phyloP scores from a whole-genome alignment of 1,139 yeast genomes.

The Yamadazyma triangularis region DNA sequence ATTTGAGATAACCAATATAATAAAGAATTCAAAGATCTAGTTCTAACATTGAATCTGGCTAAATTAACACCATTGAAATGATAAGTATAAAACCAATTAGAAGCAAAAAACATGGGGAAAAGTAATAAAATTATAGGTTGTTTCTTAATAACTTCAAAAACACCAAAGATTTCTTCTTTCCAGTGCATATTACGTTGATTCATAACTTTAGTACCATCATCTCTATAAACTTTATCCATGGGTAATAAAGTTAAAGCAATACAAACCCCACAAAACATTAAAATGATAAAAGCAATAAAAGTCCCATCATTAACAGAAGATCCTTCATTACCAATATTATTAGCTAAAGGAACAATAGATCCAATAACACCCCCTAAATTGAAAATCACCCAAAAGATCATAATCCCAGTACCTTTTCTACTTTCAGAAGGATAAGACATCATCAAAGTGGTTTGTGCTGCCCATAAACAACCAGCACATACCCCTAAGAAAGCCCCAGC shows the following conservation, averaged over 20 bases:
- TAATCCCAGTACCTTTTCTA: conserved; percentile 50
- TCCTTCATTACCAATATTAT: conserved; percentile 35
- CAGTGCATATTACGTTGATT: conserved; percentile 43
- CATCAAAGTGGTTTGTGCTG: conserved; percentile 57
- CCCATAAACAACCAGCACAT: conserved; percentile 57
- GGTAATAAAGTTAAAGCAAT: conserved; percentile 44
- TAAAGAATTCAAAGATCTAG: conserved; percentile 56
- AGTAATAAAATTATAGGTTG: conserved; percentile 47
- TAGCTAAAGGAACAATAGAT: conserved; percentile 51
- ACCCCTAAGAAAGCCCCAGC: conserved; percentile 58
- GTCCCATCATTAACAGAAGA: conserved; percentile 49
- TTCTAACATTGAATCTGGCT: conserved; percentile 52
- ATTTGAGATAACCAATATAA: conserved; percentile 61
- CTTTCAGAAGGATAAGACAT: conserved; percentile 57
- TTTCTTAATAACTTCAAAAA: conserved; percentile 32
- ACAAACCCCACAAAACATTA: conserved; percentile 47
- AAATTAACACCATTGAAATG: conserved; percentile 58
- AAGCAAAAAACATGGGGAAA: conserved; percentile 59
- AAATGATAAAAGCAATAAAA: conserved; percentile 52
- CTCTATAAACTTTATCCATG: conserved; percentile 44
- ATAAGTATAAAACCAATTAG: conserved; percentile 65
- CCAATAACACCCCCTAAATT: conserved; percentile 63
- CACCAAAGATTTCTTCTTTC: conserved; percentile 41
- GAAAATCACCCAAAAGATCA: conserved; percentile 60
- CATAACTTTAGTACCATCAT: conserved; percentile 49